A percentile compares a stretch with the other conserved stretches of the same genome.
phyloP scores from a whole-genome alignment of 306 rosid species.

The Dicorynia guianensis region DNA sequence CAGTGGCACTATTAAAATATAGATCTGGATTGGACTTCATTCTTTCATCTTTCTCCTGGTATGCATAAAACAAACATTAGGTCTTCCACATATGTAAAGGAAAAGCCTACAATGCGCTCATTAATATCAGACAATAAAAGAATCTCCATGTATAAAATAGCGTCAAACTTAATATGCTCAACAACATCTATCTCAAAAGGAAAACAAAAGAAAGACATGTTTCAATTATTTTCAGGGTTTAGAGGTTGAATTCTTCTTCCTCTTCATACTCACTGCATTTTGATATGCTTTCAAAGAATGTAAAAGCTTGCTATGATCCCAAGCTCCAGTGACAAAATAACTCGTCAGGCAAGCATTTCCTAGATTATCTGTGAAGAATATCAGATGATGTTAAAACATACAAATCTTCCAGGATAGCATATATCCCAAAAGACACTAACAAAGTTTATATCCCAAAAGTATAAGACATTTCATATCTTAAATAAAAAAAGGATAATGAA shows the following conservation, averaged over 20 bases:
- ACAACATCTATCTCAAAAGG: not conserved
- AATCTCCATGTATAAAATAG: constrained; percentile 26
- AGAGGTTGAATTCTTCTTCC: constrained; percentile 37
- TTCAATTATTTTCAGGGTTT: constrained; percentile 36
- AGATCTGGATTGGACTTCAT: constrained; percentile 91
- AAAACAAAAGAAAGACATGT: constrained; percentile 27
- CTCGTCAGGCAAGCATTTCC: constrained; percentile 95
- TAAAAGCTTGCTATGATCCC: constrained; percentile 86
- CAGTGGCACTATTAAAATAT: constrained; percentile 84
- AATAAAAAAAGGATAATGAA: not conserved
- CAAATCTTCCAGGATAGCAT: not conserved
- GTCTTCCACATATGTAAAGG: constrained; percentile 39
- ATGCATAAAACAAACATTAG: constrained; percentile 51
- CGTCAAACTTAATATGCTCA: not conserved
- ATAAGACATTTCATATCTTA: too few relatives aligned
- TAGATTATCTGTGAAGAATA: constrained; percentile 76
- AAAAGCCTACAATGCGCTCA: constrained; percentile 31
- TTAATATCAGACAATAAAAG: constrained; percentile 7
- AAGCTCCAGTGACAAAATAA: constrained; percentile 90
- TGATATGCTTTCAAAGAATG: constrained; percentile 95
- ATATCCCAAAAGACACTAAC: constrained; percentile 14
- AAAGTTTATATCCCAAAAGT: constrained; percentile 2
- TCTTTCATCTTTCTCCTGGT: constrained; percentile 89
- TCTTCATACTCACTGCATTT: constrained; percentile 84
- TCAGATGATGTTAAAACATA: constrained; percentile 26